Evolutionary conservation across 129 eudicot species (phyloP).

Genomic region (Flaveria robusta): DNA sequence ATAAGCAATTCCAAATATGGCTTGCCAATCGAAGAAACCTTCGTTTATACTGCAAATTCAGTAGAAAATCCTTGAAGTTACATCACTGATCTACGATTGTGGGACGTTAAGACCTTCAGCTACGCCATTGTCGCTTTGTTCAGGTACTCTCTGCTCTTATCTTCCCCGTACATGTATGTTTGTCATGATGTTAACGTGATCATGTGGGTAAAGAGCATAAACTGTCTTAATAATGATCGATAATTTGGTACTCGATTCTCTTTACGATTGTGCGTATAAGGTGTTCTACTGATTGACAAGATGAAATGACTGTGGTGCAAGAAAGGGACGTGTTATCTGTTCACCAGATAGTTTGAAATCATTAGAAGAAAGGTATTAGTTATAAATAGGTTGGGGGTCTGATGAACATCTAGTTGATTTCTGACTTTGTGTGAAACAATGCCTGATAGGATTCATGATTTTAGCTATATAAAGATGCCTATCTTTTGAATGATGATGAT

Average conservation of each 20-base stretch:
- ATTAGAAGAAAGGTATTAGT: too few species aligned
- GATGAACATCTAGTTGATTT: not conserved
- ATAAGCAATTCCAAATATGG: too few species aligned
- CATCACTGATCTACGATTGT: not conserved
- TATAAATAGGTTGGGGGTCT: too few species aligned
- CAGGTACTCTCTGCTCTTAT: not conserved
- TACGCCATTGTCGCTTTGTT: not conserved
- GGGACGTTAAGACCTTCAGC: not conserved
- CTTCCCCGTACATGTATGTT: not conserved
- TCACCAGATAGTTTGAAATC: not conserved
- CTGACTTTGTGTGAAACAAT: not conserved
- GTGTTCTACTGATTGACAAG: not conserved
- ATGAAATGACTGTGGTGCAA: too few species aligned
- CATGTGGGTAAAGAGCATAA: not conserved
- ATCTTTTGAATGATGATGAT: not conserved
- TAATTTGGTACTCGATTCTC: not conserved
- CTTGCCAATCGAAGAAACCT: not conserved
- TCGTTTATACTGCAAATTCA: not conserved
- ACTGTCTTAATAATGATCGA: not conserved
- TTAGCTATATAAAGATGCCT: not conserved
- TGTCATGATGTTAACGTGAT: not conserved
- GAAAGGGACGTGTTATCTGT: not conserved
- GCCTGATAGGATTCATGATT: not conserved
- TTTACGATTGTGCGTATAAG: not conserved
- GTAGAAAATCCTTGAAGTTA: not conserved